Percentiles rank a stretch among this genome's conserved stretches.
Evolutionary conservation across 495 filamentous ascomycete species (phyloP).

Genomic region (Aspergillus baeticus): DNA sequence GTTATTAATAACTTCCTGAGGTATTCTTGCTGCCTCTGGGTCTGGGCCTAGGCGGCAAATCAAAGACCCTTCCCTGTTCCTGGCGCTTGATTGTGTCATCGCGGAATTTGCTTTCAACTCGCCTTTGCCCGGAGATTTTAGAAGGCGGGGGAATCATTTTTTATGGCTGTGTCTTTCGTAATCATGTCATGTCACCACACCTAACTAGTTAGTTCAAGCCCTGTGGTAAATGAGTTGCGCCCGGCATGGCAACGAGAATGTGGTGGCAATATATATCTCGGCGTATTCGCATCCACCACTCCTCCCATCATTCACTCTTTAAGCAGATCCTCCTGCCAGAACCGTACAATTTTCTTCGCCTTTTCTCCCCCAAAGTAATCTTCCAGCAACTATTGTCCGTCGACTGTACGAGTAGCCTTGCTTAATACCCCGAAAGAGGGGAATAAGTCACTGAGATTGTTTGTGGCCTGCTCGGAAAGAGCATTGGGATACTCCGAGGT

Average conservation of each 20-base stretch:
- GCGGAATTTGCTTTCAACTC: neutral
- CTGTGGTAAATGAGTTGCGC: too few species aligned
- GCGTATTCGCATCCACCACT: neutral
- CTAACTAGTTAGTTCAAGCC: too few species aligned
- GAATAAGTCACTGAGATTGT: conserved; percentile 51
- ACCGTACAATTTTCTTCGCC: conserved; percentile 36
- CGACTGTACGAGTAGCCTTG: conserved; percentile 28
- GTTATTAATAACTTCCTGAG: conserved; percentile 6
- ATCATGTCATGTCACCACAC: too few species aligned
- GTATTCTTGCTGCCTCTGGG: conserved; percentile 9
- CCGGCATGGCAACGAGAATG: neutral
- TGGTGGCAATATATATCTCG: conserved; percentile 6
- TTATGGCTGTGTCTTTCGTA: too few species aligned
- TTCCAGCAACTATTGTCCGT: conserved; percentile 32
- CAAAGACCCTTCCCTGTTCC: conserved; percentile 5
- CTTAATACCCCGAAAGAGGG: conserved; percentile 47
- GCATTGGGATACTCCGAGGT: conserved; percentile 23
- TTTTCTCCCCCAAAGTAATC: conserved; percentile 34
- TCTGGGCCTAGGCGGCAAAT: conserved; percentile 4
- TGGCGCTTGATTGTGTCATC: conserved; percentile 5
- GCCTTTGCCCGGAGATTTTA: too few species aligned
- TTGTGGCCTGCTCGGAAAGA: conserved; percentile 39
- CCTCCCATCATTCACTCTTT: conserved; percentile 5
- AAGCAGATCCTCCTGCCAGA: conserved; percentile 46
- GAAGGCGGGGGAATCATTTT: too few species aligned